Base-by-base conservation (phyloP, 352 stramenopile genomes). In the Globisporangium irregulare region DNA sequence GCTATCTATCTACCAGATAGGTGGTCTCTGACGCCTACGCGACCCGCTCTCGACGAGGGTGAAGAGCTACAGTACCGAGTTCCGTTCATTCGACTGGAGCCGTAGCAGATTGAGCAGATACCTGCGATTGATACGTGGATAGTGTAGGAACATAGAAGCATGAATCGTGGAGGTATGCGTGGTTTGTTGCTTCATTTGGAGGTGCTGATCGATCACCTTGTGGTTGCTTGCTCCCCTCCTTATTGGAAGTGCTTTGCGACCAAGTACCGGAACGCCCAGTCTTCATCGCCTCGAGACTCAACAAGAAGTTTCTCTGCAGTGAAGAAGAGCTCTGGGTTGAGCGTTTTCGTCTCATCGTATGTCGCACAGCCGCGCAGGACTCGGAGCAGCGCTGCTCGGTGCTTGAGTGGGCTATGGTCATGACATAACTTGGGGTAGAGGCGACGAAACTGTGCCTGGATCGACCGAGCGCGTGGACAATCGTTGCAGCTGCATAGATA, bases 271-370 rank as follows among this genome's bases (percentile, higher is more conserved):
- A 93, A 93, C 48, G 78, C 76, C 18, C 80, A 62, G 64, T 90
- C 70, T 70, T 92, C 82, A 62, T 88, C 72, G 34, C 83, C 68
- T 34, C 69, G 34, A 38, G 73, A 69, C 58, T 85, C 64, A 34
- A 78, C 59, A 15, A 91, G 69, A 58, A 91, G 78, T 62, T 80
- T 80, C 55, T 89, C 75, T 27, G 75, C 81, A 14, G 79, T 61
- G 56, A 81, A 71, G 14, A 91, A 38, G 22, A 81, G 70, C 14
- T 73, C 71, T 36, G 82, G 73, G 51, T 75, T 58, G 68, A 81
- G 69, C 56, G 81, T 24, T 62, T 81, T 74, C 8, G 81, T 89
- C 68, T 93, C 86, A 54, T 93, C 81, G 67, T 91, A 93, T 36
- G 86, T 92, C 14, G 77, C 78, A 27, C 78, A 91, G 0, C 76